Evolutionary conservation across 441 rosid species (phyloP).

Genomic region (Brassica balearica): DNA sequence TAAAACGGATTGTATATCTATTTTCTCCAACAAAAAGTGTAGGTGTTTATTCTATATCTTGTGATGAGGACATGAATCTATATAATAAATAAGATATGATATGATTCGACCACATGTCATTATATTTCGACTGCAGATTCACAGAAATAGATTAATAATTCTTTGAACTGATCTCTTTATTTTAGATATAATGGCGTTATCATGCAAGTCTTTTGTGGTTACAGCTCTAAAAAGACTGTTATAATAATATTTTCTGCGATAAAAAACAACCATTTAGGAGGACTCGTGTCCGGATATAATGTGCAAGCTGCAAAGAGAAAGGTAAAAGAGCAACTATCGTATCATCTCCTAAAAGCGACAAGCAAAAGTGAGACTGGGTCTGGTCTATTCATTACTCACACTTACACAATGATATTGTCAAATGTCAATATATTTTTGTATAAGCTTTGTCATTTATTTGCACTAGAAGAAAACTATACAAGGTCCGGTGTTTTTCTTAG

Average conservation of each 20-base stretch:
- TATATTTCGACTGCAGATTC: conserved; percentile 14
- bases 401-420: conserved; percentile 10
- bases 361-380: conserved; percentile 23
- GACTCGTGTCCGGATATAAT: conserved; percentile 34
- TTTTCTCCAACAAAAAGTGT: not conserved
- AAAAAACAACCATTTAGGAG: conserved; percentile 3
- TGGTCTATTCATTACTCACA: conserved; percentile 8
- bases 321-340: conserved; percentile 22
- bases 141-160: conserved; percentile 9
- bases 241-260: not conserved
- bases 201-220: conserved; percentile 16
- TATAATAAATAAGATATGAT: conserved; percentile 1
- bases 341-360: conserved; percentile 27
- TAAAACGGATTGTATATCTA: not conserved
- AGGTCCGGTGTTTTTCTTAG: not conserved
- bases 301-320: conserved; percentile 29
- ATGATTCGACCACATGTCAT: conserved; percentile 29
- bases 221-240: conserved; percentile 3
- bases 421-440: not conserved
- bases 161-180: conserved; percentile 22
- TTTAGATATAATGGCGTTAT: conserved; percentile 20
- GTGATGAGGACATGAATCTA: not conserved
- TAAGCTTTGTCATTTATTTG: not conserved
- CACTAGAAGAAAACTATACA: not conserved
- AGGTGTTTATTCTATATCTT: not conserved